Evolutionary conservation across 345 rosid genomes (phyloP).

Genomic region (Zanthoxylum bungeanum): DNA sequence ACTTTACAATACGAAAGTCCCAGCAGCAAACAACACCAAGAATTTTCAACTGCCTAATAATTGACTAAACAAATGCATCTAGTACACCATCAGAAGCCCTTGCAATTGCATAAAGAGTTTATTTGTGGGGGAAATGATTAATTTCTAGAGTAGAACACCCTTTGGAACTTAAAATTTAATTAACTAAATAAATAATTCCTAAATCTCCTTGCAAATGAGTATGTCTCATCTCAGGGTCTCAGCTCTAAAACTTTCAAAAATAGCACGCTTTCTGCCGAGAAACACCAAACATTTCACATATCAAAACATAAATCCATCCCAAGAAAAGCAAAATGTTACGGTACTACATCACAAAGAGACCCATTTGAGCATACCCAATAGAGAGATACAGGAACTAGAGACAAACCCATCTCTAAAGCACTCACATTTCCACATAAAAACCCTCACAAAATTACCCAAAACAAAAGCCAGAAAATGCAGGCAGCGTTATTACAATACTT

Average conservation of each 20-base stretch:
- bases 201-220: background rate
- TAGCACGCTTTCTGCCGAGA: background rate
- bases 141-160: background rate
- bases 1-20: background rate
- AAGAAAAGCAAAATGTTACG: background rate
- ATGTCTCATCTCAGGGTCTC: too few relatives aligned
- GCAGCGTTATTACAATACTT: slow-evolving; percentile 25
- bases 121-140: background rate
- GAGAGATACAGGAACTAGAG: background rate
- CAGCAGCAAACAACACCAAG: too few relatives aligned
- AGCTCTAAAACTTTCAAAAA: background rate
- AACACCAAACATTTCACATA: background rate
- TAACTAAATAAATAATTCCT: background rate
- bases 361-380: background rate
- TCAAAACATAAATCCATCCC: background rate
- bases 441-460: slow-evolving; percentile 18
- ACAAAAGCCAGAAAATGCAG: slow-evolving; percentile 21
- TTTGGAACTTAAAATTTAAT: background rate
- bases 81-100: background rate
- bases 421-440: background rate
- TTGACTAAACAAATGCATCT: too few relatives aligned
- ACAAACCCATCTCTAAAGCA: background rate
- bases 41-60: too few relatives aligned
- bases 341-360: background rate
- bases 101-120: background rate